A percentile compares a stretch with the other conserved stretches of the same genome.
Evolutionary conservation across 768 basidiomycete species (phyloP).

Genomic region (Serendipita sp.): DNA sequence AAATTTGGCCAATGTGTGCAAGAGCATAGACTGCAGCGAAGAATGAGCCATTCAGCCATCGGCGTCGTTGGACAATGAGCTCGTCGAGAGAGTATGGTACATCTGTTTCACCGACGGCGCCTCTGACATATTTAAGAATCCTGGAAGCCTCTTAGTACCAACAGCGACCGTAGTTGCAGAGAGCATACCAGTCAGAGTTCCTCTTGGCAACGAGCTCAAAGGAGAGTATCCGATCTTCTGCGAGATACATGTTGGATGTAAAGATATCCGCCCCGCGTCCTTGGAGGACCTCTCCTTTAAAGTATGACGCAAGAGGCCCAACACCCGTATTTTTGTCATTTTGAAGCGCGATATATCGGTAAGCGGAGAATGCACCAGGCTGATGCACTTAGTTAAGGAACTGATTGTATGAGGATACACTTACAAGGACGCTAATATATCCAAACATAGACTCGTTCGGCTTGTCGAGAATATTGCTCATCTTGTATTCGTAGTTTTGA

Average conservation of each 20-base stretch:
- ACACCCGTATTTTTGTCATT: conserved; percentile 59
- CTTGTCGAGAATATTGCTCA: conserved; percentile 87
- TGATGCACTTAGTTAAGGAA: conserved; percentile 5
- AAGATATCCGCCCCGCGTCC: conserved; percentile 65
- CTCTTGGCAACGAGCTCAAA: conserved; percentile 65
- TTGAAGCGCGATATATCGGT: conserved; percentile 78
- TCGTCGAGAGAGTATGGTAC: conserved; percentile 85
- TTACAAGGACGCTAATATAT: conserved; percentile 73
- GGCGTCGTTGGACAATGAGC: conserved; percentile 75
- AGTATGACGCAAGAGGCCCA: conserved; percentile 89
- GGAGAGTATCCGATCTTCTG: conserved; percentile 76
- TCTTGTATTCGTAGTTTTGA: conserved; percentile 91
- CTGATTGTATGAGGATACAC: conserved; percentile 10
- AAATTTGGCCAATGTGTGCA: conserved; percentile 66
- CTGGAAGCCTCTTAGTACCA: conserved; percentile 28
- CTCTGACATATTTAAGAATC: conserved; percentile 93
- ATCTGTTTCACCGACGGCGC: conserved; percentile 81
- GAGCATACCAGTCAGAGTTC: conserved; percentile 55
- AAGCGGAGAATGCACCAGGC: conserved; percentile 85
- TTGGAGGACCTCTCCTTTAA: conserved; percentile 77
- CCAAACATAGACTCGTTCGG: conserved; percentile 81
- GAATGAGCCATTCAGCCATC: conserved; percentile 39
- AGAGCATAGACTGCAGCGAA: conserved; percentile 91
- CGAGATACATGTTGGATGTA: conserved; percentile 92
- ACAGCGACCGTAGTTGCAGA: conserved; percentile 93